A percentile compares a stretch with the other conserved stretches of the same genome.
Conservation (phyloP, 805 yeast genomes). For the Nakazawaea anatomiae region DNA sequence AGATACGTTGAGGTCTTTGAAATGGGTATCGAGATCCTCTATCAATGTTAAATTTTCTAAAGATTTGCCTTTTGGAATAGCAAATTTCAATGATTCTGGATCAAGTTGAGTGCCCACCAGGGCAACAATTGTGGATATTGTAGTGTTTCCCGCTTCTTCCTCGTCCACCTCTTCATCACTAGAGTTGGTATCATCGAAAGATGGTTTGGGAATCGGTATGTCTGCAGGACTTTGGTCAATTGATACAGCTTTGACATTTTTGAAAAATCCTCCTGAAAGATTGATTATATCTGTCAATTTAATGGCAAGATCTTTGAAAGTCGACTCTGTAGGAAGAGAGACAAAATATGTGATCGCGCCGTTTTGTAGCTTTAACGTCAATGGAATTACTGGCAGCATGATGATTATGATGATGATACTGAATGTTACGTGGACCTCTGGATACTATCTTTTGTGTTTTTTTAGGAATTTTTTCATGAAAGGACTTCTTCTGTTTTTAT, state of each 20-base stretch:
- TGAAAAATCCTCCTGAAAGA: constrained; percentile 41
- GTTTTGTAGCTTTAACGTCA: constrained; percentile 26
- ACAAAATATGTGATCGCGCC: constrained; percentile 29
- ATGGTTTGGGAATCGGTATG: constrained; percentile 33
- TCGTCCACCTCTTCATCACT: constrained; percentile 22
- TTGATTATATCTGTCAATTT: constrained; percentile 33
- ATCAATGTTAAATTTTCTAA: constrained; percentile 16
- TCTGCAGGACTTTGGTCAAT: constrained; percentile 22
- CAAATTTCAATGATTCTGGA: constrained; percentile 27
- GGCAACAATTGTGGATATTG: constrained; percentile 5
- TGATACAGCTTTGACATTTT: constrained; percentile 20
- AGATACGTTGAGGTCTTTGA: constrained; percentile 25
- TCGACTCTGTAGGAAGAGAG: constrained; percentile 17
- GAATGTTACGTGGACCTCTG: background rate
- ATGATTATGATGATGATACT: background rate
- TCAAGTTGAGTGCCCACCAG: constrained; percentile 14
- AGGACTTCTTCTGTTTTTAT: too few species aligned
- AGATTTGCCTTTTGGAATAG: constrained; percentile 22
- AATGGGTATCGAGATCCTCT: constrained; percentile 19
- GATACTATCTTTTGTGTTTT: background rate
- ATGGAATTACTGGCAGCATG: constrained; percentile 11
- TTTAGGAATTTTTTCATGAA: background rate
- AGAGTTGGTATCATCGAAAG: constrained; percentile 23
- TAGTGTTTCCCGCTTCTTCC: constrained; percentile 11
- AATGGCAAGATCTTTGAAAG: constrained; percentile 20